A percentile compares a stretch with the other conserved stretches of the same genome.
phyloP scores from a whole-genome alignment of 345 rosid genomes.

The Zanthoxylum bungeanum region DNA sequence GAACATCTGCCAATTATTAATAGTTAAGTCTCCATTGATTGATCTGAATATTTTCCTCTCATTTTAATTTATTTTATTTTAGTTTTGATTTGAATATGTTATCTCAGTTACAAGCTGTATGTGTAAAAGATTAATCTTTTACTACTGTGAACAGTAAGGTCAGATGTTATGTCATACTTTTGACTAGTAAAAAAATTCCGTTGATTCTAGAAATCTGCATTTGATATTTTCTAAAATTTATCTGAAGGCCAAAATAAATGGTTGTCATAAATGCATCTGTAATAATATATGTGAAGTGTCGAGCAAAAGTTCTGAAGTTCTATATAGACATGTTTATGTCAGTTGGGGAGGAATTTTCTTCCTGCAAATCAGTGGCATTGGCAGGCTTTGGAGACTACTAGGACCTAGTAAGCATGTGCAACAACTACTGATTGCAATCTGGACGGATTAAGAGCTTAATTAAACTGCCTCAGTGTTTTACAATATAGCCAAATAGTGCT shows the following conservation, averaged over 20 bases:
- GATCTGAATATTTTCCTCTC: background rate
- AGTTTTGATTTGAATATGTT: background rate
- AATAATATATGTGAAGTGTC: background rate
- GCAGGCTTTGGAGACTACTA: too few relatives aligned
- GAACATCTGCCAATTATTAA: too few relatives aligned
- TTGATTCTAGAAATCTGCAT: background rate
- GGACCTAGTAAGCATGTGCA: background rate
- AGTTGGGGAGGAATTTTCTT: background rate
- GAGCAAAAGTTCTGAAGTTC: background rate
- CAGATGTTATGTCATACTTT: background rate
- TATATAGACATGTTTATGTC: background rate
- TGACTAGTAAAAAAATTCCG: background rate
- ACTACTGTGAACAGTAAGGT: background rate
- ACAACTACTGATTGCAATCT: background rate
- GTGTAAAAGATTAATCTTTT: background rate
- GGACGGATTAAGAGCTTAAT: background rate
- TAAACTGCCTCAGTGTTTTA: background rate
- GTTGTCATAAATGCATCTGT: background rate
- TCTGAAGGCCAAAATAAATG: background rate
- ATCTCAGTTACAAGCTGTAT: background rate
- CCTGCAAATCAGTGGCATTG: background rate
- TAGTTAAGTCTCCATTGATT: background rate
- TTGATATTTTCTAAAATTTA: background rate
- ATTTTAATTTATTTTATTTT: background rate
- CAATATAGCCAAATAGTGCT: background rate